Percentiles rank a stretch among this genome's conserved stretches.
These are phyloP conservation scores for Rhypophila decipiens DNA, from an alignment of 495 filamentous ascomycete genomes.

Conservation along the genomic window DNA sequence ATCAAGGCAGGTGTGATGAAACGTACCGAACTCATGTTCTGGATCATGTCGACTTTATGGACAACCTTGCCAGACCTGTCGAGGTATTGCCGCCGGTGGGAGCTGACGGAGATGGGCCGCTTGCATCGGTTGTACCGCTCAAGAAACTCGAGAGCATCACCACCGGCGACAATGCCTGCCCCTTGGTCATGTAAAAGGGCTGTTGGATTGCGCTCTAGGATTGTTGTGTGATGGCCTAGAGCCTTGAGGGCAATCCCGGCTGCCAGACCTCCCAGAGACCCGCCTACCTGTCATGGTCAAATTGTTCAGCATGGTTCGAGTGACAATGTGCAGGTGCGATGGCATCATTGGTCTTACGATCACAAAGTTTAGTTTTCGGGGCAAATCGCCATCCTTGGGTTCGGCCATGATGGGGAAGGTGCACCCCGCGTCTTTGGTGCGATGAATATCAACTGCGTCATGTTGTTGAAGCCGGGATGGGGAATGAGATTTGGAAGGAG, in stretches of 20 bases:
- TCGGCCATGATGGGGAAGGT: no score
- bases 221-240: slow-evolving; percentile 42
- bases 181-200: slow-evolving; percentile 48
- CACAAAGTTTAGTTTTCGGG: no score
- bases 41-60: slow-evolving; percentile 31
- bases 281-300: slow-evolving; percentile 31
- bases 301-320: no score
- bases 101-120: slow-evolving; percentile 28
- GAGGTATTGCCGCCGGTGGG: slow-evolving; percentile 35
- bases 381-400: no score
- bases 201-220: slow-evolving; percentile 46
- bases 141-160: slow-evolving; percentile 28
- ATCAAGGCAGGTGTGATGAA: no score
- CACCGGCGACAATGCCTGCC: slow-evolving; percentile 47
- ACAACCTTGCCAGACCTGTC: slow-evolving; percentile 36
- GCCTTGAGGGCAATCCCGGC: slow-evolving; percentile 43
- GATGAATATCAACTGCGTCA: no score
- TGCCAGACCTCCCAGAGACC: slow-evolving; percentile 42
- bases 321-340: no score
- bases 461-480: no score
- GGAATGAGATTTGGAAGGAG: no score
- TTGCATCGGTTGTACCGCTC: slow-evolving; percentile 31
- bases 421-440: no score
- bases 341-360: no score
- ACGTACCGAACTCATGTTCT: slow-evolving; percentile 38